Percentiles rank a stretch among this genome's conserved stretches.
Conservation (phyloP, 2,329 filamentous ascomycete species). For the Xylariaceae sp. region DNA sequence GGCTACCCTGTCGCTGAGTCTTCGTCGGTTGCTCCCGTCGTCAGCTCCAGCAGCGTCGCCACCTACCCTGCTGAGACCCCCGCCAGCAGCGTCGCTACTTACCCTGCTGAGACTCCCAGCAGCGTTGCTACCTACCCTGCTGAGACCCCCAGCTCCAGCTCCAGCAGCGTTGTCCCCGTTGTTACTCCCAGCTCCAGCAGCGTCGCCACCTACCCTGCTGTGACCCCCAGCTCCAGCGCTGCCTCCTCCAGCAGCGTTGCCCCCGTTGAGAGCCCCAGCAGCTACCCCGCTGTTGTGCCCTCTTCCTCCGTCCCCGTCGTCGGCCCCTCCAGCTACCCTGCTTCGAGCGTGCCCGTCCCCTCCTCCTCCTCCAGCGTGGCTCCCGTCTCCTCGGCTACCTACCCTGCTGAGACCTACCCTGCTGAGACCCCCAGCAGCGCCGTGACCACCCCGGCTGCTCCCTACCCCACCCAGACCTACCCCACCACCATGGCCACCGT, state of each 20-base stretch:
- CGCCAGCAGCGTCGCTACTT: not conserved
- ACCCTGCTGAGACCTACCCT: conserved; percentile 2
- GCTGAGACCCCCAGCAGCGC: not conserved
- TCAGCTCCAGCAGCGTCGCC: not conserved
- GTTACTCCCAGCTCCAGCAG: not conserved
- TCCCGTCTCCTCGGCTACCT: not conserved
- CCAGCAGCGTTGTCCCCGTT: not conserved
- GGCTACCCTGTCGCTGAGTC: conserved; percentile 12
- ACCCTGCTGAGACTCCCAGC: conserved; percentile 4
- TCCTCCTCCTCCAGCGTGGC: not conserved
- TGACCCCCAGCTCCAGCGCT: conserved; percentile 2
- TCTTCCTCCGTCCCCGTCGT: not conserved
- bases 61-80: conserved; percentile 5
- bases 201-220: conserved; percentile 9
- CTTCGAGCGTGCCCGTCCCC: not conserved
- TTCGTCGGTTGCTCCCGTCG: not conserved
- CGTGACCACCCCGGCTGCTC: not conserved
- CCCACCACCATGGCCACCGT: conserved; percentile 16
- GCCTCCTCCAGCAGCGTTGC: not conserved
- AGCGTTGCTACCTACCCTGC: not conserved
- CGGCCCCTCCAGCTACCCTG: conserved; percentile 7
- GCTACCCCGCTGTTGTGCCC: not conserved
- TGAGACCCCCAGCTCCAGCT: not conserved
- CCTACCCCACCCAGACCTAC: conserved; percentile 12
- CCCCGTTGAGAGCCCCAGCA: not conserved